Base-by-base conservation (phyloP, 139 green algal species). In the Diplosphaera chodatii region DNA sequence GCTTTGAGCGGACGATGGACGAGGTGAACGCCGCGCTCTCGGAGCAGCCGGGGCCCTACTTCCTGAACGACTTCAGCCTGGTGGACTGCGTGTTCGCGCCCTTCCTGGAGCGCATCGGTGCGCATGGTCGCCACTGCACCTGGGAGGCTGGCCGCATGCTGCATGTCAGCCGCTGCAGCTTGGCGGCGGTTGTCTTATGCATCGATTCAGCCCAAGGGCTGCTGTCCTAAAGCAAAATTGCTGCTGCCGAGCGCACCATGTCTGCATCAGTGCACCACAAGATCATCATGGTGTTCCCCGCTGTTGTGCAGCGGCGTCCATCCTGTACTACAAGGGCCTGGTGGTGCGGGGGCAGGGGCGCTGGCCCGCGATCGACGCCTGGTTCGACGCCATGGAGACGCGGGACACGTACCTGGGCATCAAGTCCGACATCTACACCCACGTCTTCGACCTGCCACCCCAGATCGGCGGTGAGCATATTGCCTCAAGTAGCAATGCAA, bases 321-420 rank as follows among this genome's bases (percentile, higher is more conserved):
- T 96, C 15, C 71, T 82, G 21, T 98, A 97, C 79, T 98, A 96
- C 84, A 98, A 98, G 86, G 94, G 90, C n/a, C n/a, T 67, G 28
- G 63, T 79, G 78, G 76, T 87, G 68, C 69, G 75, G 10, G 37
- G 73, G 23, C 66, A 82, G 64, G 81, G 77, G 31, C 68, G 75
- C 37, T 87, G 62, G 55, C 79, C 77, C 32, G 74, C 75, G 18
- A 29, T 94, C 13, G 80, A 91, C 25, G 74, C 68, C 67, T 97
- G 92, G 92, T 97, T 96, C 81, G 83, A 89, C 15, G 92, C 92
- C 0, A 96, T 98, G 93, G 94, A 98, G 79, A n/a, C 77, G 13
- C 80, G 93, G 1, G 72, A 76, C 0, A 82, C 91, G 1, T 98
- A 97, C 73, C 63, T 91, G 13, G 92, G 80, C 40, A 93, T 89